These are phyloP conservation scores for Chlorella sorokiniana DNA, from an alignment of 139 green algal genomes.

Conservation along the genomic window DNA sequence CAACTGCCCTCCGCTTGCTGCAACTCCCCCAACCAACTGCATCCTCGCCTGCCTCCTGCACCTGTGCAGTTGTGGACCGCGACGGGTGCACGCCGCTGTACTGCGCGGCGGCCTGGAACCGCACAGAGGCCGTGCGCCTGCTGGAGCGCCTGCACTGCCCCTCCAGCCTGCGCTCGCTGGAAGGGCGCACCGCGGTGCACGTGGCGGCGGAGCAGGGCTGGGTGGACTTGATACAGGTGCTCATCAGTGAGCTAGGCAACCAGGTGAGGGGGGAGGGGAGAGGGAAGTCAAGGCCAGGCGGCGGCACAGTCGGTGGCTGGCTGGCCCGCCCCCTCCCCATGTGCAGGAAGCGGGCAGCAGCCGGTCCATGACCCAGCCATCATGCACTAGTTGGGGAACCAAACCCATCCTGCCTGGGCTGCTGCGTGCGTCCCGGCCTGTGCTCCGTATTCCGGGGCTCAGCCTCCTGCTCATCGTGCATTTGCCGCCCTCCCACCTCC, in stretches of 20 bases:
- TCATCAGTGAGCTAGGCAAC: slow-evolving; percentile 53
- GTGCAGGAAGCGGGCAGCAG: too few species aligned
- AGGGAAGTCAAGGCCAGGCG: too few species aligned
- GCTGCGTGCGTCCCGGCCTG: too few species aligned
- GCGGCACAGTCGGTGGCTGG: too few species aligned
- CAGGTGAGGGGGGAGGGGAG: too few species aligned
- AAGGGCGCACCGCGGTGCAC: slow-evolving; percentile 61
- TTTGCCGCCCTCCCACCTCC: not conserved
- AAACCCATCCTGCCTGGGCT: too few species aligned
- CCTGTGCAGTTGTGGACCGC: slow-evolving; percentile 43
- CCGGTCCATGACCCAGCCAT: too few species aligned
- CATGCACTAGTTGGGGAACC: too few species aligned
- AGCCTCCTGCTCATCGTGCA: not conserved
- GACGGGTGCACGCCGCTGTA: slow-evolving; percentile 72
- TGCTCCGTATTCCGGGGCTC: not conserved
- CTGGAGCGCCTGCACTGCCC: slow-evolving; percentile 52
- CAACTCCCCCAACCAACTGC: not conserved
- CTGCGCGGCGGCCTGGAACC: slow-evolving; percentile 65
- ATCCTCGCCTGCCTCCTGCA: not conserved
- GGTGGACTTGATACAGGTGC: slow-evolving; percentile 45
- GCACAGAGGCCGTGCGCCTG: slow-evolving; percentile 46
- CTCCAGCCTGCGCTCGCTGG: slow-evolving; percentile 37
- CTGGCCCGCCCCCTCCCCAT: too few species aligned
- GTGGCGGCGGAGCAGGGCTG: slow-evolving; percentile 62
- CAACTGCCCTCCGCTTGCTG: too few species aligned